Conservation (phyloP, 1,284 basidiomycete species). For the Papiliotrema flavescens region DNA sequence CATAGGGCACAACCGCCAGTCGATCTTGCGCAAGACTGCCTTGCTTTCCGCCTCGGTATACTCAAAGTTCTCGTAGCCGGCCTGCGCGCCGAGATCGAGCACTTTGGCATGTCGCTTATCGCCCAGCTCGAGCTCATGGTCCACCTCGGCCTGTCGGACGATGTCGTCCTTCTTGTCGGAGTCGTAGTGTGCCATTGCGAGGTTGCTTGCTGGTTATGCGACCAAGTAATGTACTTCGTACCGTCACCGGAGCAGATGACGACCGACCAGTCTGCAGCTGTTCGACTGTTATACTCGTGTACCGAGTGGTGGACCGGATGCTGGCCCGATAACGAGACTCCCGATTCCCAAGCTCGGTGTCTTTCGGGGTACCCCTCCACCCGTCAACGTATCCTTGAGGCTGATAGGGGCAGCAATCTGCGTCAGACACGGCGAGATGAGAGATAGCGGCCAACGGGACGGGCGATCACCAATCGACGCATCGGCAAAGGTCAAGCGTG, state of each 20-base stretch:
- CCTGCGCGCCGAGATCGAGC: conserved; percentile 5
- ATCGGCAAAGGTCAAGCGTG: no score
- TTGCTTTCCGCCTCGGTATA: conserved; percentile 11
- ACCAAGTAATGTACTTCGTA: neutral
- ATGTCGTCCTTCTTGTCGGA: neutral
- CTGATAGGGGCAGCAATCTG: no score
- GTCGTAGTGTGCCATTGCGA: neutral
- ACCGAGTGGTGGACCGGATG: no score
- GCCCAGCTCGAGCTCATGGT: neutral
- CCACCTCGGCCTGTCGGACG: neutral
- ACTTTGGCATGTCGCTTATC: neutral
- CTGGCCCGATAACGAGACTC: neutral
- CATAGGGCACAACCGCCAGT: conserved; percentile 3
- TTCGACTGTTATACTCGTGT: no score
- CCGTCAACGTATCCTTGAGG: no score
- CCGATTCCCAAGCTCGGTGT: neutral
- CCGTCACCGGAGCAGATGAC: no score
- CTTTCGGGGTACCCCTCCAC: neutral
- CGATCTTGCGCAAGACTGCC: conserved; percentile 7
- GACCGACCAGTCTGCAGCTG: no score
- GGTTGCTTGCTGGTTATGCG: neutral
- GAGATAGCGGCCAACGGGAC: no score
- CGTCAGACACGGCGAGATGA: no score
- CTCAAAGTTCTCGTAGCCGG: conserved; percentile 3
- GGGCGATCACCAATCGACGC: no score